Conservation (phyloP, 257 asterid genomes). For the Solanum infundibuliforme region DNA sequence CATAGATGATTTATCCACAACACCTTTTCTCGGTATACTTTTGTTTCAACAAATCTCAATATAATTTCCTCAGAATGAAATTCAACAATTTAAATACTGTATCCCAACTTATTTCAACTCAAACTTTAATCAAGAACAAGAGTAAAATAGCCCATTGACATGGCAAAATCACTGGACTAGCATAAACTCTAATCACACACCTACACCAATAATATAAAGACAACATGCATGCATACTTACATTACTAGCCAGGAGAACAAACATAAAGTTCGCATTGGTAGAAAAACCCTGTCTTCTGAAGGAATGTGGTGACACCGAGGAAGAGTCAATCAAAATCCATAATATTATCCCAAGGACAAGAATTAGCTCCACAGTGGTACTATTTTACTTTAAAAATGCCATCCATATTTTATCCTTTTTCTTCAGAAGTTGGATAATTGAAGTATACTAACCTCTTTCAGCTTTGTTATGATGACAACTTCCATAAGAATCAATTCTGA, state of each 20-base stretch:
- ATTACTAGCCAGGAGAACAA: not conserved
- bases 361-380: not conserved
- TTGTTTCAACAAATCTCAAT: not conserved
- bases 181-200: not conserved
- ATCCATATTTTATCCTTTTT: not conserved
- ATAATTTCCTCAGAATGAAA: not conserved
- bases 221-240: not conserved
- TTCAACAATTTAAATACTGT: not conserved
- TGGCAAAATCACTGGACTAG: not conserved
- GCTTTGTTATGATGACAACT: slow-evolving; percentile 72
- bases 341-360: not conserved
- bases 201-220: not conserved
- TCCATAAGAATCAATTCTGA: slow-evolving; percentile 87
- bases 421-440: not conserved
- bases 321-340: not conserved
- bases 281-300: not conserved
- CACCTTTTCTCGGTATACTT: not conserved
- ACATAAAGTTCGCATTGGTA: not conserved
- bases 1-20: not conserved
- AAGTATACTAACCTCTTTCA: slow-evolving; percentile 52
- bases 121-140: not conserved
- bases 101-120: not conserved
- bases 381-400: not conserved
- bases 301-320: not conserved
- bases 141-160: not conserved